A percentile compares a stretch with the other conserved stretches of the same genome.
phyloP scores from a whole-genome alignment of 202 grass and related monocot genomes.

The Eragrostis tef region DNA sequence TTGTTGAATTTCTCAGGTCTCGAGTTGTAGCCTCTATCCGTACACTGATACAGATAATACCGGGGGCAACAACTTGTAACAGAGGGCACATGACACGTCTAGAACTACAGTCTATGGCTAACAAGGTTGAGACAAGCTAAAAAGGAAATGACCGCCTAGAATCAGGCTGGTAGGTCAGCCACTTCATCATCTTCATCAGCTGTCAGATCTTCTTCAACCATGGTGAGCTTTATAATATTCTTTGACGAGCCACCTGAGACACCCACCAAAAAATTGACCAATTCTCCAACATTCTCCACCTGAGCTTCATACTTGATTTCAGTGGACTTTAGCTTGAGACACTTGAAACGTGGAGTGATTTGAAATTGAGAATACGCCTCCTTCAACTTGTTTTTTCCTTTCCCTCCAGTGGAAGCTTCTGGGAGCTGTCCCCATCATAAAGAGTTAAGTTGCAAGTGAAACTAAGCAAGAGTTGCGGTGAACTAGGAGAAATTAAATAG shows the following conservation, averaged over 20 bases:
- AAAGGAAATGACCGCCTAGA: background rate
- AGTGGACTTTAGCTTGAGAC: conserved; percentile 5
- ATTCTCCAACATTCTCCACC: background rate
- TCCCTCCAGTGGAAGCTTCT: background rate
- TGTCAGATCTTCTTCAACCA: background rate
- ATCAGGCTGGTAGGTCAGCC: background rate
- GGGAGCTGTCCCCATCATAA: background rate
- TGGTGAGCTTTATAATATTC: conserved; percentile 11
- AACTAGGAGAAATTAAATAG: background rate
- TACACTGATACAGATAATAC: background rate
- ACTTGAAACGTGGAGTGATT: background rate
- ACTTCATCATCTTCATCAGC: background rate
- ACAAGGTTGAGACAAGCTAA: background rate
- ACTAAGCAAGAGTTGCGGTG: background rate
- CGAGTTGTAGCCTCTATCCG: background rate
- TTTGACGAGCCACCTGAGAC: background rate
- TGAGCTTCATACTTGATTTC: conserved; percentile 2
- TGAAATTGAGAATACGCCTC: background rate
- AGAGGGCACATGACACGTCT: background rate
- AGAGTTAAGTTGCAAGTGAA: background rate
- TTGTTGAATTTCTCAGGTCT: background rate
- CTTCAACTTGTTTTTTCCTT: conserved; percentile 11
- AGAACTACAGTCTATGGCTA: background rate
- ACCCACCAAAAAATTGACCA: background rate
- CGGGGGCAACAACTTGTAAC: no score